These are phyloP conservation scores for Annulohypoxylon stygium DNA, from an alignment of 495 filamentous ascomycete genomes.

Conservation along the genomic window DNA sequence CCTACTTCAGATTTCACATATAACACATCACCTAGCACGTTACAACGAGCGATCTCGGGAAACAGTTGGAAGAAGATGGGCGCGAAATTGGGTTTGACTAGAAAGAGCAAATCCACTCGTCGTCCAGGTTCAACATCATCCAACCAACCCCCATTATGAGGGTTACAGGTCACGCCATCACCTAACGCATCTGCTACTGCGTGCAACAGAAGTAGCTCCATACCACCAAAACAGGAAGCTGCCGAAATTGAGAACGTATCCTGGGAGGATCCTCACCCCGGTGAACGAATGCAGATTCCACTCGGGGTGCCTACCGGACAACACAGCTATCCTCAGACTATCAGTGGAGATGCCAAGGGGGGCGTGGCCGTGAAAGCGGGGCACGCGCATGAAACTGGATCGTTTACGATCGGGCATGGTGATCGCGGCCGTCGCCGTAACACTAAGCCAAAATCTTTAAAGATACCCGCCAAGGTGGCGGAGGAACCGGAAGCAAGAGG, in stretches of 20 bases:
- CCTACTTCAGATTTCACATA: conserved; percentile 73
- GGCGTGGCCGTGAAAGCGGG: conserved; percentile 68
- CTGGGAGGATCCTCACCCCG: conserved; percentile 65
- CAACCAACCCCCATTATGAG: conserved; percentile 62
- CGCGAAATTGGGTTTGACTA: conserved; percentile 78
- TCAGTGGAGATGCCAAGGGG: conserved; percentile 57
- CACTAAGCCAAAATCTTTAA: conserved; percentile 51
- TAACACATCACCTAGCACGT: conserved; percentile 62
- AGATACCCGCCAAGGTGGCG: conserved; percentile 54
- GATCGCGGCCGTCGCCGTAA: conserved; percentile 50
- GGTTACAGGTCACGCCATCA: conserved; percentile 67
- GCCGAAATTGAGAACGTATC: conserved; percentile 26
- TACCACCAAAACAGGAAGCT: conserved; percentile 37
- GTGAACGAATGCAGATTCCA: conserved; percentile 56
- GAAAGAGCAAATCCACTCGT: conserved; percentile 62
- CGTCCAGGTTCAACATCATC: conserved; percentile 57
- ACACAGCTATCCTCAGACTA: conserved; percentile 49
- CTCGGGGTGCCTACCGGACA: conserved; percentile 48
- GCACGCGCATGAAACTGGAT: conserved; percentile 39
- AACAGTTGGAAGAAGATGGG: conserved; percentile 89
- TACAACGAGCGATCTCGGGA: conserved; percentile 65
- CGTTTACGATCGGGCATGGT: conserved; percentile 43
- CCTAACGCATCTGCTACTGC: conserved; percentile 52
- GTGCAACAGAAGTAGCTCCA: conserved; percentile 37
- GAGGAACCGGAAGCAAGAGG: conserved; percentile 46